Base-by-base conservation (phyloP, 78 protist genomes). In the Paulinella micropora region DNA sequence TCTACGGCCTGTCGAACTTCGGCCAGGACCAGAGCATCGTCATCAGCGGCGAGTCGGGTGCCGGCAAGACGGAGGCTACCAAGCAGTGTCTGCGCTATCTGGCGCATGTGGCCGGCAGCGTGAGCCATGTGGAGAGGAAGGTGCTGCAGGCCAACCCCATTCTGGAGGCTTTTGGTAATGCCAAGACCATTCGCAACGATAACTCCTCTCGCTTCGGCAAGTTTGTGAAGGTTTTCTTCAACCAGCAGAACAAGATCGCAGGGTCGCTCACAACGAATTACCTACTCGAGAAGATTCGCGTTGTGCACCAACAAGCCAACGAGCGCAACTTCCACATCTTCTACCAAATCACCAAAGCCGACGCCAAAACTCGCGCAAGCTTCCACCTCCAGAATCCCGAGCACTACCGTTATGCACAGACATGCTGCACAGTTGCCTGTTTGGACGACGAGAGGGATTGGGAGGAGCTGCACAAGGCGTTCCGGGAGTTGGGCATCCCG, bases 101-200 rank as follows among this genome's bases (percentile, higher is more conserved):
- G 69, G 86, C 79, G 6, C n/a, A 3, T 51, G 90, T 87, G 38
- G 83, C 83, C 39, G 89, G 28, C 28, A 3, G 40, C 3, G 89
- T 4, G 79, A 31, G 85, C 23, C 26, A 86, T 37, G 81, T 35
- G 73, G 79, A 87, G 37, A 28, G 64, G 73, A 87, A 69, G 35
- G 77, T 95, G 39, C 81, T 94, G 79, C 79, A 92, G 89, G 35
- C 93, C 3, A 95, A 96, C 91, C 97, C 97, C 23, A 9, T 96
- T 34, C 89, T 96, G 40, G 98, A 96, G 87, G 95, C 97, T 36
- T 96, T 96, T 64, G 98, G 98, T n/a, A 96, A 96, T 87, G 97
- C 98, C 77, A 94, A 93, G 90, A 96, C 97, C 15, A 39, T 90
- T 6, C 89, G 93, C 87, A 96, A 96, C 93, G 87, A 94, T 90